A percentile compares a stretch with the other conserved stretches of the same genome.
Conservation (phyloP, 1,139 yeast species). For the Magnusiomyces suaveolens region DNA sequence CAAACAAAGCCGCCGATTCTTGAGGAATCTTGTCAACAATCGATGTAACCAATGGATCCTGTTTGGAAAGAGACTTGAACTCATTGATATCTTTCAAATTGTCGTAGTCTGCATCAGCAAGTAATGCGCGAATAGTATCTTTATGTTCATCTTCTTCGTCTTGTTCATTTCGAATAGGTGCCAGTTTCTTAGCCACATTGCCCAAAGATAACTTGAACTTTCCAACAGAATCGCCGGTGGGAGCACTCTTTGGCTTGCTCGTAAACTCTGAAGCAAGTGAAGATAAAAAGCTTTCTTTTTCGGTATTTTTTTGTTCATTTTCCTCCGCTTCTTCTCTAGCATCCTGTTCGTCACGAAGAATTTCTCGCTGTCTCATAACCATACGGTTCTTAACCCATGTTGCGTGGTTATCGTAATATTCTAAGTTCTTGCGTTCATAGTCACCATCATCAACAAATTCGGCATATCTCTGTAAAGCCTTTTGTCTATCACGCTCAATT, state of each 20-base stretch:
- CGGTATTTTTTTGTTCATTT: slow-evolving; percentile 1
- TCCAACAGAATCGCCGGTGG: slow-evolving; percentile 4
- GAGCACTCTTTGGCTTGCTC: neutral
- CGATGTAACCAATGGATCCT: neutral
- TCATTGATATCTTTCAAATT: neutral
- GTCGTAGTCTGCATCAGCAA: neutral
- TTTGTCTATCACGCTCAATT: slow-evolving; percentile 17
- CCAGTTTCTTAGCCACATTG: slow-evolving; percentile 4
- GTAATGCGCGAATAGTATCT: neutral
- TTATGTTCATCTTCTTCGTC: neutral
- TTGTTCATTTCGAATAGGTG: neutral
- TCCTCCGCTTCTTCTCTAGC: slow-evolving; percentile 18
- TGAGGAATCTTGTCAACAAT: slow-evolving; percentile 19
- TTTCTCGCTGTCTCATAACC: slow-evolving; percentile 24
- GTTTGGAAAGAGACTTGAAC: neutral
- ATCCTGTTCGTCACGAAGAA: slow-evolving; percentile 26
- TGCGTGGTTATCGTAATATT: slow-evolving; percentile 29
- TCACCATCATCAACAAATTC: slow-evolving; percentile 24
- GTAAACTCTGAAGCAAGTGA: neutral
- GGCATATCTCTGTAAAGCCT: slow-evolving; percentile 18
- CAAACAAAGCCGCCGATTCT: slow-evolving; percentile 20
- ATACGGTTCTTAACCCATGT: slow-evolving; percentile 30
- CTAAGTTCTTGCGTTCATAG: slow-evolving; percentile 17
- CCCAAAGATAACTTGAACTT: slow-evolving; percentile 14
- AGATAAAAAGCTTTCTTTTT: slow-evolving; percentile 5